Evolutionary conservation across 2,329 filamentous ascomycete species (phyloP), one percentile per base, ranked within the genome.

Genomic region (Alternaria triticina): DNA sequence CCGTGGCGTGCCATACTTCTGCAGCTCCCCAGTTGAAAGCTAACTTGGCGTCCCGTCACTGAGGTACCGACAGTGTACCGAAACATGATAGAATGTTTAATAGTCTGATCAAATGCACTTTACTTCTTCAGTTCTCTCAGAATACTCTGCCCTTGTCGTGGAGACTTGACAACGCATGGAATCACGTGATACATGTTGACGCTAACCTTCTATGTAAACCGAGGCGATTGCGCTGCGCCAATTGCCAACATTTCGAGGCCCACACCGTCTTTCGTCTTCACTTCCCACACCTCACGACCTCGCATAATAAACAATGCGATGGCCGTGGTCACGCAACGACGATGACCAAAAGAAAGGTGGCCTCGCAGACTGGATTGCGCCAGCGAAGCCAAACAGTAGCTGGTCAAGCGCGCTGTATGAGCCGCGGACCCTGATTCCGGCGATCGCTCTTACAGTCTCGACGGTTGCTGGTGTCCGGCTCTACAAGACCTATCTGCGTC

Each of bases 401-500:
- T 89, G 87, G 86, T 72, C 82, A 36, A 87, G 82, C 28, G 84
- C 86, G 62, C 86, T 86, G 75, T 83, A 81, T 55, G 85, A 87
- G 66, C 86, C 86, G 7, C 80, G 82, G 67, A 87, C 83, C 64
- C 82, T 88, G 78, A 79, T 87, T 52, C 83, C 84, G 23, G 86
- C 87, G 3, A 70, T 86, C 30, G 76, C 88, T 23, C 83, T 88
- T 46, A 88, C 88, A 25, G 82, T 83, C 13, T 84, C 86, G 3
- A 86, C 87, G 2, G 78, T 90, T 30, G 80, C 82, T 20, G 82
- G 84, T 25, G 74, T 88, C 51, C 84, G 84, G 59, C 74, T 94
- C 50, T 94, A 94, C 81, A 88, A 83, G 66, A 73, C 76, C 55
- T 96, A 94, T 77, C 83, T 99, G 52, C 91, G 93, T 36, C 91